A percentile compares a stretch with the other conserved stretches of the same genome.
These are phyloP conservation scores for Theileria equi DNA, from an alignment of 169 alveolate genomes.

Conservation along the genomic window DNA sequence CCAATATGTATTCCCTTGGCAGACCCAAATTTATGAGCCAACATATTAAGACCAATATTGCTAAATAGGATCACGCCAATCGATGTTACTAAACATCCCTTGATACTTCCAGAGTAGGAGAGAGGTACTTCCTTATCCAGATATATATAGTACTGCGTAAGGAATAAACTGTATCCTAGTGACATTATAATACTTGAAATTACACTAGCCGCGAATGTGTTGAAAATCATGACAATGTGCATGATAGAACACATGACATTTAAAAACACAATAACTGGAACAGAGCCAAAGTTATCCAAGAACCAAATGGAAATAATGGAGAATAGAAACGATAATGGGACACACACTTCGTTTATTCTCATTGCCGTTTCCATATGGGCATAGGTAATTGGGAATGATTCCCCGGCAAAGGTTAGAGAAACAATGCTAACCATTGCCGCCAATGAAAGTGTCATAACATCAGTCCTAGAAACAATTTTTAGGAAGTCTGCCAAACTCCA, in stretches of 20 bases:
- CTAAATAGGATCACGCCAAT: constrained; percentile 37
- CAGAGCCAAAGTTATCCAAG: constrained; percentile 28
- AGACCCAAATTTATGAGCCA: constrained; percentile 1
- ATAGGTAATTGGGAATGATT: constrained; percentile 42
- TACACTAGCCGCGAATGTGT: constrained; percentile 1
- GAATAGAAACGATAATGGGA: constrained; percentile 42
- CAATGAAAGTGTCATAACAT: constrained; percentile 14
- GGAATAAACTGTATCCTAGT: constrained; percentile 51
- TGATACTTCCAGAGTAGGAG: constrained; percentile 57
- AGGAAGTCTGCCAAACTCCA: constrained; percentile 35
- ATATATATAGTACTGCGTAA: constrained; percentile 45
- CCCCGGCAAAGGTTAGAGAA: constrained; percentile 55
- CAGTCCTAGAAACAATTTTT: constrained; percentile 7
- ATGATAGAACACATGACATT: constrained; percentile 22
- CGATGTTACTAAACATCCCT: constrained; percentile 53
- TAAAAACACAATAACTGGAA: constrained; percentile 24
- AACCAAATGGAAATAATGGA: constrained; percentile 40
- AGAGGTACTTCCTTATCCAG: constrained; percentile 51
- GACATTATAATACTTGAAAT: constrained; percentile 50
- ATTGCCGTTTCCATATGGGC: constrained; percentile 27
- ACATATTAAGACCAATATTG: constrained; percentile 25
- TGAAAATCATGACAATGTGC: constrained; percentile 33
- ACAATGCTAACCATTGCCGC: constrained; percentile 43
- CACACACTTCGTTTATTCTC: constrained; percentile 31
- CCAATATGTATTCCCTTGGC: constrained; percentile 19